A percentile compares a stretch with the other conserved stretches of the same genome.
These are phyloP conservation scores for Sporothrix variecibatus DNA, from an alignment of 2,329 filamentous ascomycete genomes.

Conservation along the genomic window DNA sequence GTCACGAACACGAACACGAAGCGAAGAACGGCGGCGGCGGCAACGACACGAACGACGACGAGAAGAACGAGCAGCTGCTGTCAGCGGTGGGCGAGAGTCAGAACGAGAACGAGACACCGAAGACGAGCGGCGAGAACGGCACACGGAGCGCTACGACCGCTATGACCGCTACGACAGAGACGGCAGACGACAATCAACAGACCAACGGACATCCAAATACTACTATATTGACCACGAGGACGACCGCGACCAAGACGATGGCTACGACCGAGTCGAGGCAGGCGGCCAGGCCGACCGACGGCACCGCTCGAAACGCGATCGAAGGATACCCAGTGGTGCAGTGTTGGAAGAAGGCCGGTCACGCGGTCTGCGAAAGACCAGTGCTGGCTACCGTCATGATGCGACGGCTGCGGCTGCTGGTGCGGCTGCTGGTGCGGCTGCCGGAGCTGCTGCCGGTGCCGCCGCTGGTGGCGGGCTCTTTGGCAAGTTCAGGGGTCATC, in stretches of 20 bases:
- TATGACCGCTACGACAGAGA: not conserved
- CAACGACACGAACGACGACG: conserved; percentile 39
- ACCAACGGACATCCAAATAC: conserved; percentile 6
- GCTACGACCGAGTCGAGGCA: conserved; percentile 27
- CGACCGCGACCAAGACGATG: conserved; percentile 20
- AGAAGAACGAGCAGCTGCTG: conserved; percentile 27
- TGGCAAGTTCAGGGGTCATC: conserved; percentile 14
- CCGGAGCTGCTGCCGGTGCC: not conserved
- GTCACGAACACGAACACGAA: not conserved
- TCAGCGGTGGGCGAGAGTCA: conserved; percentile 6
- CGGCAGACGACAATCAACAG: not conserved
- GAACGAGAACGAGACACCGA: conserved; percentile 24
- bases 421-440: not conserved
- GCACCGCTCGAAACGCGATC: conserved; percentile 38
- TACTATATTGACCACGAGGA: conserved; percentile 15
- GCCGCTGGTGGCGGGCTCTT: not conserved
- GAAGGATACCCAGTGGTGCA: conserved; percentile 69
- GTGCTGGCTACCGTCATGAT: not conserved
- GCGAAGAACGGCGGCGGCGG: conserved; percentile 15
- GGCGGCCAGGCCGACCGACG: conserved; percentile 25
- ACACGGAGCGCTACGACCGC: conserved; percentile 13
- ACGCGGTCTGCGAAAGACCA: conserved; percentile 29
- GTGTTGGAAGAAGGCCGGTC: conserved; percentile 66
- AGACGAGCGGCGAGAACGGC: conserved; percentile 24
- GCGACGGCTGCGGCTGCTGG: not conserved